Conservation (phyloP, 106 monocot genomes). For the Hemerocallis citrina region DNA sequence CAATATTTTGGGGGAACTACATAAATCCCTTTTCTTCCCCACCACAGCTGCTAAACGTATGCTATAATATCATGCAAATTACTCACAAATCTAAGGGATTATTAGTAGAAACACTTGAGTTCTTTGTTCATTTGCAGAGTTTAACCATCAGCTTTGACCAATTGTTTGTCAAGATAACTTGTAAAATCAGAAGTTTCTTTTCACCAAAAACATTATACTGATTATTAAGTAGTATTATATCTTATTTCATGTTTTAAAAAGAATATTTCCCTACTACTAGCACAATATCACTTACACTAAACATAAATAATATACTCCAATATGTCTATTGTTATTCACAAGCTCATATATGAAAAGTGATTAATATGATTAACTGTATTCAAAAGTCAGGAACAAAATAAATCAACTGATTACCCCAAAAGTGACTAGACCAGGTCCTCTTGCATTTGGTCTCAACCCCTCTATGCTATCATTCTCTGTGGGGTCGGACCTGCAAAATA, state of each 20-base stretch:
- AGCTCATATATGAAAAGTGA: background rate
- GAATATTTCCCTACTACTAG: background rate
- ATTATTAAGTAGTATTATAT: background rate
- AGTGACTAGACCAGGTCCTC: slow-evolving; percentile 96
- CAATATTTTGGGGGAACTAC: too few species aligned
- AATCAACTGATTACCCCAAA: slow-evolving; percentile 67
- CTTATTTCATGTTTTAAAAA: background rate
- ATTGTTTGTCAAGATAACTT: background rate
- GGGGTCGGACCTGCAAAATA: slow-evolving; percentile 86
- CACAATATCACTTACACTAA: background rate
- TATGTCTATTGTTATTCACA: too few species aligned
- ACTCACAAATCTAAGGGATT: too few species aligned
- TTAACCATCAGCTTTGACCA: background rate
- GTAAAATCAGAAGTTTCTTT: background rate
- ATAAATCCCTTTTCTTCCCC: too few species aligned
- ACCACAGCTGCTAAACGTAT: too few species aligned
- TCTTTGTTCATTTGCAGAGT: background rate
- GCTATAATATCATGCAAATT: too few species aligned
- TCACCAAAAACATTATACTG: background rate
- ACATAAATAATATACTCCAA: background rate
- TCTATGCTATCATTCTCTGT: slow-evolving; percentile 98
- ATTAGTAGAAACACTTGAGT: background rate
- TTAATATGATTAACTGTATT: background rate
- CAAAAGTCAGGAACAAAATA: background rate
- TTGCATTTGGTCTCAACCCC: slow-evolving; percentile 97